These are phyloP conservation scores for Colletotrichum scovillei DNA, from an alignment of 2,329 filamentous ascomycete species.

Conservation along the genomic window DNA sequence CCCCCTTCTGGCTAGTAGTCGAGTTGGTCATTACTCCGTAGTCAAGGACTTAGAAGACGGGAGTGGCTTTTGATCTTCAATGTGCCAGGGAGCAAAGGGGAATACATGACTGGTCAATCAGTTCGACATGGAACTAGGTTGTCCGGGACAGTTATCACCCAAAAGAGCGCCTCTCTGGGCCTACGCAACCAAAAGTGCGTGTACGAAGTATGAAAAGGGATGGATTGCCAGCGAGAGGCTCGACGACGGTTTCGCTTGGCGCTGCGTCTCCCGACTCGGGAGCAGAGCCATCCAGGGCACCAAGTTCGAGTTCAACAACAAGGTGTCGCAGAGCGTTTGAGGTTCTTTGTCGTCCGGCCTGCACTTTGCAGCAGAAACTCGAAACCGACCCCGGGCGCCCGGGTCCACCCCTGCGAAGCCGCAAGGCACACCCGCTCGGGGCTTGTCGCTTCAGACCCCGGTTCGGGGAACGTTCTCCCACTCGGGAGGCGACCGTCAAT, in stretches of 20 bases:
- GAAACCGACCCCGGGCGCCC: slow-evolving; percentile 25
- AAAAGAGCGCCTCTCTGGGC: not conserved
- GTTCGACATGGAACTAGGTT: not conserved
- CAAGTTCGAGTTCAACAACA: not conserved
- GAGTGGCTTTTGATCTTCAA: not conserved
- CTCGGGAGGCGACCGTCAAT: not conserved
- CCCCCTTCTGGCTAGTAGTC: not conserved
- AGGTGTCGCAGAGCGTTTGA: slow-evolving; percentile 33
- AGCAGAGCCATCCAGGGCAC: slow-evolving; percentile 14
- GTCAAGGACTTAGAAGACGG: not conserved
- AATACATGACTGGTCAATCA: not conserved
- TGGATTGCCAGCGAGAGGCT: not conserved
- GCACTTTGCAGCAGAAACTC: not conserved
- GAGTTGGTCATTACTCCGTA: not conserved
- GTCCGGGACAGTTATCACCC: not conserved
- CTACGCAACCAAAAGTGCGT: not conserved
- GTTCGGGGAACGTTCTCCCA: not conserved
- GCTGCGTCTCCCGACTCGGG: slow-evolving; percentile 7
- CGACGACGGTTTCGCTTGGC: slow-evolving; percentile 30
- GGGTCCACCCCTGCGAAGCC: slow-evolving; percentile 15
- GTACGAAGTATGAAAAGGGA: not conserved
- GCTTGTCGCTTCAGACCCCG: slow-evolving; percentile 12
- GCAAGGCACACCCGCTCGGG: slow-evolving; percentile 1
- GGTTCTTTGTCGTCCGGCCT: slow-evolving; percentile 12
- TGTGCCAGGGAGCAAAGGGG: not conserved